These are phyloP conservation scores for Ascochyta clinopodiicola DNA, from an alignment of 2,329 filamentous ascomycete genomes.

Conservation along the genomic window DNA sequence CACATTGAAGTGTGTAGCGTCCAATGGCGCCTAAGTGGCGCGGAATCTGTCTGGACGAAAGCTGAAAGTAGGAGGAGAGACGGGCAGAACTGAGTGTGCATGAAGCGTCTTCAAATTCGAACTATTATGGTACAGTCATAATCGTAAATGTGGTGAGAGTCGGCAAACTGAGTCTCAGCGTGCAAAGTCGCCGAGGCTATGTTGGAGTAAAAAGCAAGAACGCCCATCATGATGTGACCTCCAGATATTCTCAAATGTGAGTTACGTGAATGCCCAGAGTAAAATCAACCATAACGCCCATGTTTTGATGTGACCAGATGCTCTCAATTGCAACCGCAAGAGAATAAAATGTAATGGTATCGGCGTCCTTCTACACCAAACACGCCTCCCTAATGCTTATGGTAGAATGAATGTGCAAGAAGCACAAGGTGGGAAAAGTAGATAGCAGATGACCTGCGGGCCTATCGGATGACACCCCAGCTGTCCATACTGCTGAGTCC, in stretches of 20 bases:
- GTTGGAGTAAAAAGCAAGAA: constrained; percentile 1
- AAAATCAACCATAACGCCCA: constrained; percentile 7
- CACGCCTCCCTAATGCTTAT: constrained; percentile 14
- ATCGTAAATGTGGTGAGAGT: constrained; percentile 8
- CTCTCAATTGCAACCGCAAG: constrained; percentile 12
- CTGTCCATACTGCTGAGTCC: constrained; percentile 68
- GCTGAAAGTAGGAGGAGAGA: background rate
- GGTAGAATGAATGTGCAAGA: constrained; percentile 6
- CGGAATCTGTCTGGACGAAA: background rate
- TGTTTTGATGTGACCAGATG: constrained; percentile 9
- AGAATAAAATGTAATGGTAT: constrained; percentile 18
- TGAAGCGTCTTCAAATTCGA: background rate
- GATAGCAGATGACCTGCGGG: background rate
- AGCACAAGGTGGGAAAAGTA: background rate
- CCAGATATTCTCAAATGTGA: constrained; percentile 3
- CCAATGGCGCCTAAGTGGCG: background rate
- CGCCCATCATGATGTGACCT: constrained; percentile 4
- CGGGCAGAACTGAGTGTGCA: background rate
- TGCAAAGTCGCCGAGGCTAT: constrained; percentile 4
- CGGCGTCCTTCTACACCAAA: constrained; percentile 12
- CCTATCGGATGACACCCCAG: constrained; percentile 79
- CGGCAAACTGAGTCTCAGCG: background rate
- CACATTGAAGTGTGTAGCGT: background rate
- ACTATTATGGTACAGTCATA: constrained; percentile 17
- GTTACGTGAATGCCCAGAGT: constrained; percentile 5